Conservation (phyloP, 306 rosid genomes). For the Cucumis melo region DNA sequence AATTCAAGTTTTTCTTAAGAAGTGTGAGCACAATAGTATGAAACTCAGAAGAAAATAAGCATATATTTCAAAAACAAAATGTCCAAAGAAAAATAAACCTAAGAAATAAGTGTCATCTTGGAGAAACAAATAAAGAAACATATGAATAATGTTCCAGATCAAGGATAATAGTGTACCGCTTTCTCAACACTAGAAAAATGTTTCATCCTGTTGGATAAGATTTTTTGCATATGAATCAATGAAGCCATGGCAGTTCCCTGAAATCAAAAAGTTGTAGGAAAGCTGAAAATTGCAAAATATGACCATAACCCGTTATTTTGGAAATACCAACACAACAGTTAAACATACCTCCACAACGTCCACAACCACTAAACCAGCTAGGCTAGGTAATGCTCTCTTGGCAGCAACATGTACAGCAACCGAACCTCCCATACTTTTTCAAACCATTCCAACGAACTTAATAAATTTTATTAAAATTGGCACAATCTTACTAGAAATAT, state of each 20-base stretch:
- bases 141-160: too few species aligned
- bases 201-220: conserved; percentile 68
- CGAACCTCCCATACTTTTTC: conserved; percentile 87
- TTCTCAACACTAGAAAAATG: conserved; percentile 82
- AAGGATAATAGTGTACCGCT: conserved; percentile 37
- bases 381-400: conserved; percentile 41
- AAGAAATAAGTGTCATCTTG: not conserved
- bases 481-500: not conserved
- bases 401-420: conserved; percentile 92
- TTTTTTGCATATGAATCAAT: conserved; percentile 87
- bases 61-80: not conserved
- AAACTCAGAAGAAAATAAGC: too few species aligned
- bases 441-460: not conserved
- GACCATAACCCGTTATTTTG: not conserved
- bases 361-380: conserved; percentile 90
- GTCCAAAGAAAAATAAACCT: not conserved
- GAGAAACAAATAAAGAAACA: not conserved
- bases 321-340: conserved; percentile 1
- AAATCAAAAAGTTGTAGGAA: conserved; percentile 8
- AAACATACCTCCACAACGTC: conserved; percentile 92
- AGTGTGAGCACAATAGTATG: too few species aligned
- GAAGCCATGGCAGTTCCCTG: conserved; percentile 99
- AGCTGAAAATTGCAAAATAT: not conserved
- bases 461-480: not conserved
- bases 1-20: too few species aligned